Base-by-base conservation (phyloP, 176 grass and related monocot genomes). In the Musa beccarii region DNA sequence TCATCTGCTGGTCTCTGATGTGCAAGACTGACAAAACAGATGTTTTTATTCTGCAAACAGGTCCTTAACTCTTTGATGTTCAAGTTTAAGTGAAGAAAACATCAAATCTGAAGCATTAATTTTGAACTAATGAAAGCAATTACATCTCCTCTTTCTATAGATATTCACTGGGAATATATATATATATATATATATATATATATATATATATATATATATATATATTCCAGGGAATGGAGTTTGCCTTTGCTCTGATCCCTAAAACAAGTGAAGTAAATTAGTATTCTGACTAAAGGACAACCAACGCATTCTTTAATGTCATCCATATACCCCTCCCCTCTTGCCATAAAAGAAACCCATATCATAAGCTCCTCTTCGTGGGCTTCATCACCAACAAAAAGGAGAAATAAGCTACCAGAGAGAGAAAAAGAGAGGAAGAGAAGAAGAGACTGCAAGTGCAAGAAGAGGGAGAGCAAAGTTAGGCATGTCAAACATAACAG, bases 401-500 rank as follows among this genome's bases (percentile, higher is more conserved):
- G 54, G 3, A 57, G 54, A 15, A 57, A 57, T 19, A 28, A 25
- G 25, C 11, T 14, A 25, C 22, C 25, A 25, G 21, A 25, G 63
- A 63, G 16, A 9, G 19, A 66, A 2, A 25, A 13, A 25, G 23
- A 66, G n/a, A 23, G n/a, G 1, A 6, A 63, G 8, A 8, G 62
- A 22, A 22, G 22, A 22, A 22, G 22, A 22, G 22, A 22, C 22
- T 22, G 22, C 3, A 61, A 61, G 57, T 43, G 34, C 34, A 43
- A 43, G 34, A 6, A 43, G 34, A 43, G 34, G 34, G 34, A 43
- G 34, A 43, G 34, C 34, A 43, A 6, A 6, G 34, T 43, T 6
- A 72, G 49, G 63, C 86, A 89, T 89, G 90, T 82, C 84, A 78
- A 76, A 77, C 67, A 64, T 69, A 21, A 54, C 65, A 23, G 80